Conservation (phyloP, 2,329 filamentous ascomycete species). For the Diaporthe capsici region DNA sequence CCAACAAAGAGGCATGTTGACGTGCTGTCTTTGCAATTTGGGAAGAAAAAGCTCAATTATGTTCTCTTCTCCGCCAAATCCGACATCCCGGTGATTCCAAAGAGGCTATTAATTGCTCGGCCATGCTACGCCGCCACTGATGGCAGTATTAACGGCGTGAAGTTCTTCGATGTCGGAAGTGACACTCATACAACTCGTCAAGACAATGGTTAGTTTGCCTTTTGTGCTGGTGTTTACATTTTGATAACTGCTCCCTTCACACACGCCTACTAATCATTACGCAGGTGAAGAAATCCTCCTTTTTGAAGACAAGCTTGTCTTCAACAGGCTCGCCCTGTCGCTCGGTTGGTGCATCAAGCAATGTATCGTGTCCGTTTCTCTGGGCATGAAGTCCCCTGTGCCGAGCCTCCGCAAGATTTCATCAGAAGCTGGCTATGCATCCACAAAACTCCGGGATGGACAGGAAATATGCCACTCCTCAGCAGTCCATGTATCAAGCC, state of each 20-base stretch:
- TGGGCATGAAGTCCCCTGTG: neutral
- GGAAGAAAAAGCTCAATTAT: neutral
- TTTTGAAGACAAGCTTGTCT: neutral
- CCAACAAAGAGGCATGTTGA: neutral
- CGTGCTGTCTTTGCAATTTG: neutral
- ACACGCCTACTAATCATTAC: neutral
- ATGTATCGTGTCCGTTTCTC: neutral
- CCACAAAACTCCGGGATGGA: too few relatives aligned
- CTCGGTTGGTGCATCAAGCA: neutral
- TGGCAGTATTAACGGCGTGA: neutral
- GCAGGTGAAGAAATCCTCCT: neutral
- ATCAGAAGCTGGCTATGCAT: too few relatives aligned
- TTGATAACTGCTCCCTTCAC: neutral
- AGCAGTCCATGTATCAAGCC: too few relatives aligned
- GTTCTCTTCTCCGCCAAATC: neutral
- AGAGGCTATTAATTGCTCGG: constrained; percentile 15
- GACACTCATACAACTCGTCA: neutral
- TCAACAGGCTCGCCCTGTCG: neutral
- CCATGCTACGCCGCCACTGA: neutral
- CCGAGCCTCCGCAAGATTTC: neutral
- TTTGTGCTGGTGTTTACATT: neutral
- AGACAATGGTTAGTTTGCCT: neutral
- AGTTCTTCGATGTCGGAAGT: constrained; percentile 15
- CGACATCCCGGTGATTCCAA: neutral
- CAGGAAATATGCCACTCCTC: too few relatives aligned